Evolutionary conservation across 495 filamentous ascomycete genomes (phyloP).

Genomic region (Entonaema liquescens): DNA sequence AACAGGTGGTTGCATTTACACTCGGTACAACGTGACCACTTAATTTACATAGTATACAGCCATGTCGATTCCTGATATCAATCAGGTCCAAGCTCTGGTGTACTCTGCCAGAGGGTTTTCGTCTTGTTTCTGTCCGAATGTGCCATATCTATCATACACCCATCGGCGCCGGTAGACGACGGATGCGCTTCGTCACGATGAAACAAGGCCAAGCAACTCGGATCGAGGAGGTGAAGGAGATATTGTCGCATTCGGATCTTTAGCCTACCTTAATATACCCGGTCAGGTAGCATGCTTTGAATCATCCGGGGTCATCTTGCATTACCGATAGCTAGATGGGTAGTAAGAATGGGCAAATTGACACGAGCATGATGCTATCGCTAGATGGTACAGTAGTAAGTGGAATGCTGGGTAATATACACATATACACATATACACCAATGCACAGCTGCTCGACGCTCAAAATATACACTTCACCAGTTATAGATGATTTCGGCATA

Average conservation of each 20-base stretch:
- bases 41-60: conserved; percentile 35
- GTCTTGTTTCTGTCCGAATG: conserved; percentile 2
- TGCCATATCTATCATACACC: conserved; percentile 14
- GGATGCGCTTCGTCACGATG: conserved; percentile 19
- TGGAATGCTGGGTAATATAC: conserved; percentile 37
- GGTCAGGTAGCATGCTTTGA: conserved; percentile 22
- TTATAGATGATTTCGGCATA: conserved; percentile 30
- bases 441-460: conserved; percentile 27
- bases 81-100: conserved; percentile 2
- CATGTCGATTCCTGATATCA: conserved; percentile 22
- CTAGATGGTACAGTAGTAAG: conserved; percentile 29
- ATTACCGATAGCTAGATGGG: conserved; percentile 32
- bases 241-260: conserved; percentile 40
- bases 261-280: conserved; percentile 36
- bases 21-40: conserved; percentile 30
- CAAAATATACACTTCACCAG: conserved; percentile 18
- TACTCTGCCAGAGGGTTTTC: background rate
- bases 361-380: conserved; percentile 19
- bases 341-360: conserved; percentile 28
- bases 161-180: conserved; percentile 26
- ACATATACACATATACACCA: conserved; percentile 33
- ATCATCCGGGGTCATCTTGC: conserved; percentile 35
- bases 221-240: conserved; percentile 32
- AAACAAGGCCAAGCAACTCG: conserved; percentile 37
- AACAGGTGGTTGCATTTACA: conserved; percentile 21